phyloP scores from a whole-genome alignment of 495 filamentous ascomycete genomes.

The Podospora didyma region DNA sequence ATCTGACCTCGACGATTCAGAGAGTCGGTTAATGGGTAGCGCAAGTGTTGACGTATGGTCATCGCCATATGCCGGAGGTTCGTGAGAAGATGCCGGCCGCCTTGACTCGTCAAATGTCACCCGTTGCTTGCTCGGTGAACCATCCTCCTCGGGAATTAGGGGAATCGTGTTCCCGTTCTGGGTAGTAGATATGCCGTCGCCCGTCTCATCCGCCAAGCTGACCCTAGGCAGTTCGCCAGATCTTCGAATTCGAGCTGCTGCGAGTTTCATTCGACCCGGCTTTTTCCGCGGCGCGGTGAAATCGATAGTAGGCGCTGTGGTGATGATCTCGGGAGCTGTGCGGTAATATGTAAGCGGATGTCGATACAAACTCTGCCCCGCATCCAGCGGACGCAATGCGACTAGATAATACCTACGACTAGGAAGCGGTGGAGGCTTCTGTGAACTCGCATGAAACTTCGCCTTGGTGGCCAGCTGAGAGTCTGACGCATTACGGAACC shows the following conservation, averaged over 20 bases:
- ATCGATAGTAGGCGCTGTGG: constrained; percentile 80
- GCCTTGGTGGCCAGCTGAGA: constrained; percentile 79
- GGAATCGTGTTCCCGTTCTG: constrained; percentile 35
- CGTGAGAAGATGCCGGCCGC: constrained; percentile 50
- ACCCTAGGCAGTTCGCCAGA: constrained; percentile 39
- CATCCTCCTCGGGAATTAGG: constrained; percentile 34
- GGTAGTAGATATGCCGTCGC: constrained; percentile 20
- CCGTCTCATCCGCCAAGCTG: constrained; percentile 26
- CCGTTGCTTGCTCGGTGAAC: constrained; percentile 37
- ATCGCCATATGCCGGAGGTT: constrained; percentile 59
- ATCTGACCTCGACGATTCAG: constrained; percentile 90
- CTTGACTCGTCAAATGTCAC: constrained; percentile 67
- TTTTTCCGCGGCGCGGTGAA: constrained; percentile 45
- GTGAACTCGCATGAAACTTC: constrained; percentile 61
- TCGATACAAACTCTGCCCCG: not conserved
- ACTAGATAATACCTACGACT: constrained; percentile 50
- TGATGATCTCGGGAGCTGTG: constrained; percentile 85
- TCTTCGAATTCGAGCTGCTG: constrained; percentile 35
- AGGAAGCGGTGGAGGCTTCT: constrained; percentile 65
- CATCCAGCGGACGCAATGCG: not conserved
- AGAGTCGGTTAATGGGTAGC: constrained; percentile 66
- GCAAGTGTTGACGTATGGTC: constrained; percentile 64
- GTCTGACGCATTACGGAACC: constrained; percentile 89
- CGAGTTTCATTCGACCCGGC: constrained; percentile 46
- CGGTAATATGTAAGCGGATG: constrained; percentile 16